Evolutionary conservation across 2,329 filamentous ascomycete species (phyloP), one percentile per base, ranked within the genome.

Genomic region (Microsporum ferrugineum): DNA sequence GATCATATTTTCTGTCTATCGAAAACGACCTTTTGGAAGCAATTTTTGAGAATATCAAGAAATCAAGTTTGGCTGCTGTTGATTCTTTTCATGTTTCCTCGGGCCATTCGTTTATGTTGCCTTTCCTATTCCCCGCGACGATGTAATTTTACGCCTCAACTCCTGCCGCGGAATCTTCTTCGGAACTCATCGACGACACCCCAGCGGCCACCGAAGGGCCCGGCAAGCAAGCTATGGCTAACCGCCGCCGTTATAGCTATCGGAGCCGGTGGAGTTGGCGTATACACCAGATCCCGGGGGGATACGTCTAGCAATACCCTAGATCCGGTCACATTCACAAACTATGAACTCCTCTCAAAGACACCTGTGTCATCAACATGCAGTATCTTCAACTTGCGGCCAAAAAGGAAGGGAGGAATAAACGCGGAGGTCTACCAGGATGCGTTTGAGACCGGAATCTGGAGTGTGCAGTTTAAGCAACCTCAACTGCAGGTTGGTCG

Each of bases 381-480:
- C 61, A 76, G 74, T 65, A 71, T 79, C 17, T 77, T 79, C 67
- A 76, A 72, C 12, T 68, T 79, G 10, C 71, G 71, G 68, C 58
- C 68, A 64, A 41, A 71, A 66, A 61, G 65, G 63, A 59, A 64
- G 34, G 58, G 43, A 45, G 58, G 60, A 23, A 57, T 62, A 23
- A 75, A 73, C 49, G 67, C 66, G 49, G 70, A 72, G 33, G 69
- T 75, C 41, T 78, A 80, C 61, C 68, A 72, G 3, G 66, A 75
- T 8, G 79, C 78, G 29, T 86, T 84, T 82, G 73, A 74, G 49
- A 79, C 82, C 61, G 87, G 88, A 3, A 80, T 95, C 47, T 95
- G 90, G 88, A 91, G 87, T 64, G 87, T 97, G 38, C 88, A 96
- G 77, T 85, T 96, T 70, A 96, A 95, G 76, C 94, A 97, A 76